phyloP scores from a whole-genome alignment of 352 stramenopile genomes.

The Phytophthora pseudosyringae region DNA sequence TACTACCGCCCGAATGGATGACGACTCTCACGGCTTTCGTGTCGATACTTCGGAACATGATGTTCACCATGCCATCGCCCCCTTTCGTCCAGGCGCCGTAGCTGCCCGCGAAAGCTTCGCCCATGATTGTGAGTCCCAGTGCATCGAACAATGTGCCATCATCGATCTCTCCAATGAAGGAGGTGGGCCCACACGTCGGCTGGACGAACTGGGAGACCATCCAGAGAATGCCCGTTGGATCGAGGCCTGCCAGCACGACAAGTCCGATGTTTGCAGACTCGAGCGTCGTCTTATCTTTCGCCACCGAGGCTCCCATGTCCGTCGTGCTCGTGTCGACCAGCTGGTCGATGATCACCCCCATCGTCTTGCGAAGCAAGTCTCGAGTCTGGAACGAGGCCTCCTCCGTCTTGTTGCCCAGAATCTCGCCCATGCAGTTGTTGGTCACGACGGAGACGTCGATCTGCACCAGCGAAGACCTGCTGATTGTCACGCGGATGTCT shows the following conservation, averaged over 20 bases:
- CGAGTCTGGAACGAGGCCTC: conserved; percentile 22
- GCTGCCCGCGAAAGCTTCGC: conserved; percentile 49
- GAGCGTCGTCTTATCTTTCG: conserved; percentile 41
- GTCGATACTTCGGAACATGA: conserved; percentile 44
- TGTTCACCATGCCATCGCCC: conserved; percentile 38
- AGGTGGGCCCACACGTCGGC: conserved; percentile 60
- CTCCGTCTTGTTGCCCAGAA: conserved; percentile 28
- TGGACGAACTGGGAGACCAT: conserved; percentile 63
- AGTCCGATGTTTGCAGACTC: conserved; percentile 50
- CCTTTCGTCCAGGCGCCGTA: conserved; percentile 45
- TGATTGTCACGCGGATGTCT: conserved; percentile 31
- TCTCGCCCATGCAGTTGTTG: conserved; percentile 36
- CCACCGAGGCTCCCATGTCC: conserved; percentile 36
- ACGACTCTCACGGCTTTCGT: conserved; percentile 31
- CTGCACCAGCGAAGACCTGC: conserved; percentile 20
- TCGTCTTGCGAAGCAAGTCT: conserved; percentile 32
- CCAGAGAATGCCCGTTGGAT: conserved; percentile 51
- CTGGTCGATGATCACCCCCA: conserved; percentile 50
- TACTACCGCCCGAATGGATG: conserved; percentile 40
- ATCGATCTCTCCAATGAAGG: conserved; percentile 55
- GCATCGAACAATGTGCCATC: conserved; percentile 42
- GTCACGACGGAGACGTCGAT: conserved; percentile 26
- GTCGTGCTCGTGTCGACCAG: conserved; percentile 42
- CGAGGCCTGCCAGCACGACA: conserved; percentile 47
- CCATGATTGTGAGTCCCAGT: conserved; percentile 30